Base-by-base conservation (phyloP, 2,329 filamentous ascomycete species). In the Colletotrichum eremochloae region DNA sequence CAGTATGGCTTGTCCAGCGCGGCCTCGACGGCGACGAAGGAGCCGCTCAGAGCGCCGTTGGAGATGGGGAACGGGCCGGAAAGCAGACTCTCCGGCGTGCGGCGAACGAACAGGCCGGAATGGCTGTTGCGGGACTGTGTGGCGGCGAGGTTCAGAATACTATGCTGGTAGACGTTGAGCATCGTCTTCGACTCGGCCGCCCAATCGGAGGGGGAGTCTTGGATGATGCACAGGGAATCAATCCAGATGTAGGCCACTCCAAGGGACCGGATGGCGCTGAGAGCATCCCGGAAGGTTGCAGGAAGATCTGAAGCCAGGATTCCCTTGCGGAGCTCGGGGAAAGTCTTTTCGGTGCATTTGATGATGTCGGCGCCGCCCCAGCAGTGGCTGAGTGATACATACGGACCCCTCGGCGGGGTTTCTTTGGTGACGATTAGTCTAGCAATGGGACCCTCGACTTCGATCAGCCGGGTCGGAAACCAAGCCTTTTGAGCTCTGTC, bases 161-260 rank as follows among this genome's bases (percentile, higher is more conserved):
- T 20, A 5, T 60, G 40, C n/a, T 40, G 57, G 42, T 60, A 60
- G 7, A 60, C 57, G 29, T 60, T 40, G 15, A 29, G 36, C 40
- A 60, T 60, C 3, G 40, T 60, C 7, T 44, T 33, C 4, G 57
- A 60, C 7, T 60, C 57, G 24, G 18, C 40, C 2, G 36, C n/a
- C 57, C 57, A 60, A 40, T 60, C 40, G 11, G 46, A 44, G 11
- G 46, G 8, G 1, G 60, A 62, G 20, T 62, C 60, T 36, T 50
- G 31, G 18, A 62, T 38, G 3, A 50, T 62, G 6, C 70, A 69
- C 1, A 72, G 55, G 1, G 65, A 62, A 33, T 72, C 70, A 6
- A 72, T 65, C 70, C 70, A 72, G 24, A 69, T 33, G 38, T 65
- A 72, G 1, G 20, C 29, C 24, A 72, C 14, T 12, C 56, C 53